Percentiles rank a stretch among this genome's conserved stretches.
These are phyloP conservation scores for Ochromonadaceae sp. DNA, from an alignment of 352 stramenopile species.

Conservation along the genomic window DNA sequence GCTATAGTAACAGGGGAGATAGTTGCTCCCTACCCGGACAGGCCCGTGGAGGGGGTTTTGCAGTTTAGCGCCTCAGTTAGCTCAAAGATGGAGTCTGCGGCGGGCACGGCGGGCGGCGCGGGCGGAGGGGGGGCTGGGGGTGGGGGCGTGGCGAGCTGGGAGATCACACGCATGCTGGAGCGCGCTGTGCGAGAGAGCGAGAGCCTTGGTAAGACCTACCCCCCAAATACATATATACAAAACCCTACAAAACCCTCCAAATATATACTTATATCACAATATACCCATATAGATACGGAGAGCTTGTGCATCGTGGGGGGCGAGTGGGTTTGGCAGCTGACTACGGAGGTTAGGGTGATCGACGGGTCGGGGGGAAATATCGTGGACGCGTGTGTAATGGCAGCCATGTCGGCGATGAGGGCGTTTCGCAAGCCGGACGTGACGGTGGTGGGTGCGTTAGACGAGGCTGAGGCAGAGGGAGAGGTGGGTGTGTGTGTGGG, in stretches of 20 bases:
- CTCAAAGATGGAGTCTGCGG: constrained; percentile 54
- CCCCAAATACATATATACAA: too few relatives aligned
- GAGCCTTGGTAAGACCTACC: too few relatives aligned
- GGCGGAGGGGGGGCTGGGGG: constrained; percentile 37
- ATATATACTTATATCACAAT: too few relatives aligned
- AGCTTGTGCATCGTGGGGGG: constrained; percentile 70
- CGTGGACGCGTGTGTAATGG: constrained; percentile 55
- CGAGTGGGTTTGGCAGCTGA: constrained; percentile 63
- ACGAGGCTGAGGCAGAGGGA: not conserved
- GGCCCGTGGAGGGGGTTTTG: constrained; percentile 62
- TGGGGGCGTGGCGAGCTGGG: constrained; percentile 38
- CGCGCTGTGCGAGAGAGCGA: constrained; percentile 56
- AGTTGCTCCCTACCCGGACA: constrained; percentile 57
- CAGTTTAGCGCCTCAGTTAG: constrained; percentile 61
- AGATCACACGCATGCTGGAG: constrained; percentile 60
- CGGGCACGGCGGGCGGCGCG: too few relatives aligned
- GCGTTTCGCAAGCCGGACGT: constrained; percentile 64
- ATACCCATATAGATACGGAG: constrained; percentile 79
- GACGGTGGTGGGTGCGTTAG: constrained; percentile 17
- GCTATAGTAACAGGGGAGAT: constrained; percentile 61
- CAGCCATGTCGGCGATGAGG: constrained; percentile 59
- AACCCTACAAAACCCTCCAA: too few relatives aligned
- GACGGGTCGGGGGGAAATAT: constrained; percentile 62
- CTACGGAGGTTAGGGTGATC: constrained; percentile 49
- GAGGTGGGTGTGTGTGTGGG: too few relatives aligned